These are phyloP conservation scores for Flueggea neowawraea DNA, from an alignment of 441 rosid genomes.

Conservation along the genomic window DNA sequence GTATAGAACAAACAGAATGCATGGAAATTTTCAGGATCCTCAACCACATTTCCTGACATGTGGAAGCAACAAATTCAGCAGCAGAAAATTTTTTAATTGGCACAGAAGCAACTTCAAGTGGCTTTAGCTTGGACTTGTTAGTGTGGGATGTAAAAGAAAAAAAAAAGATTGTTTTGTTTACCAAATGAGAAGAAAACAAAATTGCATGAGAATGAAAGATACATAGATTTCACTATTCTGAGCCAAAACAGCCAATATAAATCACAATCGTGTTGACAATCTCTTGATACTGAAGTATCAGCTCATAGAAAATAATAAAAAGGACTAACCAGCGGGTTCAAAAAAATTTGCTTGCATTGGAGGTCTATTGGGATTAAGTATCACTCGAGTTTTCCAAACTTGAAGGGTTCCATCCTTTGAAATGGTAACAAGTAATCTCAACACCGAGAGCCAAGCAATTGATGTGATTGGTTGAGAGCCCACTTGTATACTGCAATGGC, in stretches of 20 bases:
- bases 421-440: slow-evolving; percentile 83
- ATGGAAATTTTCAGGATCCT: too few species aligned
- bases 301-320: neutral
- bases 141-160: too few species aligned
- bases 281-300: neutral
- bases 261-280: neutral
- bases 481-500: slow-evolving; percentile 71
- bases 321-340: slow-evolving; percentile 81
- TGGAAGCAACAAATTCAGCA: too few species aligned
- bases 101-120: too few species aligned
- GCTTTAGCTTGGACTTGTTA: too few species aligned
- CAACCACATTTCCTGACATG: too few species aligned
- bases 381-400: slow-evolving; percentile 91
- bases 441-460: slow-evolving; percentile 86
- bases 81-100: too few species aligned
- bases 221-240: neutral
- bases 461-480: slow-evolving; percentile 97
- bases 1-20: too few species aligned
- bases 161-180: too few species aligned
- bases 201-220: neutral
- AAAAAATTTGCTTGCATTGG: slow-evolving; percentile 94
- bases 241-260: neutral
- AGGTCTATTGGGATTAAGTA: slow-evolving; percentile 89
- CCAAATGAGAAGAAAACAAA: too few species aligned
- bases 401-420: slow-evolving; percentile 95